Evolutionary conservation across 202 grass and related monocot species (phyloP).

Genomic region (Panicum hallii): DNA sequence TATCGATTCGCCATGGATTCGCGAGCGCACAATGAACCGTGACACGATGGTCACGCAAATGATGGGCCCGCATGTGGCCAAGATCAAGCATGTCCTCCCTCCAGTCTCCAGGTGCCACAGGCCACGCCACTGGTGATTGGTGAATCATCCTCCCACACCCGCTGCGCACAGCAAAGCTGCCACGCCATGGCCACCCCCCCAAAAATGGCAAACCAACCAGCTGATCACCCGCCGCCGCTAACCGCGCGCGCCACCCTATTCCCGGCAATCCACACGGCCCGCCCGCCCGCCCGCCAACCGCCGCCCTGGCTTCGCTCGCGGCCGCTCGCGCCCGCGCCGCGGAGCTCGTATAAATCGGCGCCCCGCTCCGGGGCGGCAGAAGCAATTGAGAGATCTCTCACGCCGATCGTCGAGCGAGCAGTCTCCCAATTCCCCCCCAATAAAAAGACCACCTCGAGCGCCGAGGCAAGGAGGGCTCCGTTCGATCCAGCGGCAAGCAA

Average conservation of each 20-base stretch:
- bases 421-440: constrained; percentile 42
- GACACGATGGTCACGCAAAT: neutral
- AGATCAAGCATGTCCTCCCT: neutral
- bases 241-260: constrained; percentile 20
- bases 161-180: neutral
- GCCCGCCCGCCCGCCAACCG: neutral
- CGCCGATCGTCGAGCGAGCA: constrained; percentile 25
- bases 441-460: constrained; percentile 26
- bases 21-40: neutral
- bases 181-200: neutral
- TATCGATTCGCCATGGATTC: neutral
- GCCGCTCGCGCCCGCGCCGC: constrained; percentile 15
- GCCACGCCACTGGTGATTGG: neutral
- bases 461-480: neutral
- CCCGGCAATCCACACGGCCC: neutral
- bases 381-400: constrained; percentile 45
- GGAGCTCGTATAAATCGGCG: constrained; percentile 27
- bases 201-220: neutral
- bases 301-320: constrained; percentile 44
- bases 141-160: neutral
- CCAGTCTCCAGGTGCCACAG: neutral
- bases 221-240: neutral
- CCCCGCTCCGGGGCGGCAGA: neutral
- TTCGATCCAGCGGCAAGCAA: too few relatives aligned
- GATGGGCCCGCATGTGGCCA: neutral